Evolutionary conservation across 441 rosid species (phyloP).

Genomic region (Populus hybrid): DNA sequence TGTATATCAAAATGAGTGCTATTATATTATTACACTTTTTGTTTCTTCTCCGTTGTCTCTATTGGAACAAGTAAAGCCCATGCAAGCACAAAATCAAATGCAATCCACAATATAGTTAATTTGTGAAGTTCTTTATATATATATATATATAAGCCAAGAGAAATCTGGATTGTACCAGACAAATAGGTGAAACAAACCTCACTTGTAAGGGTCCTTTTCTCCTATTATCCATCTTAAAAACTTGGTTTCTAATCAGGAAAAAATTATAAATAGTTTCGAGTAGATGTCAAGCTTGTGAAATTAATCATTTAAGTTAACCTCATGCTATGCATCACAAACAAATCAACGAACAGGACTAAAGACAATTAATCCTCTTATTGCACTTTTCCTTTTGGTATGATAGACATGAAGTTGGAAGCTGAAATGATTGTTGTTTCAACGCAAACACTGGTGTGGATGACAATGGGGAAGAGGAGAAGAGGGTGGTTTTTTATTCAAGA

Average conservation of each 20-base stretch:
- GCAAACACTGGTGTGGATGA: neutral
- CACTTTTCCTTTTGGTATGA: neutral
- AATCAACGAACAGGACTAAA: too few species aligned
- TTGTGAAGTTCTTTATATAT: too few species aligned
- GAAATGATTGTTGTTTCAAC: neutral
- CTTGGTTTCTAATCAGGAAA: neutral
- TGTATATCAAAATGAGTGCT: too few species aligned
- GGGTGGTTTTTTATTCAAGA: neutral
- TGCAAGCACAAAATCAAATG: too few species aligned
- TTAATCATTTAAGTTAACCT: neutral
- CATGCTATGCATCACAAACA: neutral
- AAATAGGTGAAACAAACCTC: too few species aligned
- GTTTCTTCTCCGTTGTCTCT: too few species aligned
- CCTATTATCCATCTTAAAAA: neutral
- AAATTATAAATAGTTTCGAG: neutral
- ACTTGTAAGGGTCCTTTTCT: too few species aligned
- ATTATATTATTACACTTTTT: too few species aligned
- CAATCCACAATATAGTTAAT: too few species aligned
- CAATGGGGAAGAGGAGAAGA: neutral
- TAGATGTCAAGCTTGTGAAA: neutral
- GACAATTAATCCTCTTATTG: neutral
- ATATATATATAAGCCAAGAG: too few species aligned
- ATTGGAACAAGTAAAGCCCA: too few species aligned
- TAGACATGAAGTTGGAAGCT: neutral
- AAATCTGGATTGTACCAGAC: too few species aligned